Evolutionary conservation across 371 early-diverging fungal genomes (phyloP).

Genomic region (Mucor piriformis): DNA sequence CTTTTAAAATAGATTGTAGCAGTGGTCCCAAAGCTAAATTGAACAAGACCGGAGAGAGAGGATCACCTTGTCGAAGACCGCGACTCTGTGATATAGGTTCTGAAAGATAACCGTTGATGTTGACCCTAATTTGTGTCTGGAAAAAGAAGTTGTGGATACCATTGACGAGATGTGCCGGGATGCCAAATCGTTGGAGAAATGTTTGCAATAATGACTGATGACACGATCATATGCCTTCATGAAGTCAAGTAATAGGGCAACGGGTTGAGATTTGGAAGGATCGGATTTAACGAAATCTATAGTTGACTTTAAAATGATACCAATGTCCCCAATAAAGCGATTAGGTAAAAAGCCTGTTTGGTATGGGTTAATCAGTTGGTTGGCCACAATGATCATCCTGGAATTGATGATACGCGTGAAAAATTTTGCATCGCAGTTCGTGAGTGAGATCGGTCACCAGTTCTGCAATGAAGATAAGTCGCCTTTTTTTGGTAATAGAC

Average conservation of each 20-base stretch:
- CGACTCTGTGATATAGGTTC: conserved; percentile 12
- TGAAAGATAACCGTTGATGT: conserved; percentile 19
- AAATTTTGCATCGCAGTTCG: too few relatives aligned
- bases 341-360: conserved; percentile 11
- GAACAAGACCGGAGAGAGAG: conserved; percentile 23
- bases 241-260: neutral
- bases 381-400: neutral
- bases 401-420: conserved; percentile 25
- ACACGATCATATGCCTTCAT: neutral
- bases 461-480: conserved; percentile 14
- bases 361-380: conserved; percentile 1
- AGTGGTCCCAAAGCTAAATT: conserved; percentile 30
- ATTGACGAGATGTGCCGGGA: neutral
- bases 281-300: neutral
- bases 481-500: conserved; percentile 23
- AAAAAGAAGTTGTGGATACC: neutral
- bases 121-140: neutral
- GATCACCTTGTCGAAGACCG: conserved; percentile 30
- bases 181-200: neutral
- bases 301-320: conserved; percentile 1
- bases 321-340: conserved; percentile 15
- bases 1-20: too few relatives aligned
- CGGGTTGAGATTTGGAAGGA: neutral
- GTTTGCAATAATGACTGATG: neutral
- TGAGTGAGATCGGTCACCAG: conserved; percentile 38